Evolutionary conservation across 225 moss, liverwort and hornwort genomes (phyloP), one percentile per base, ranked within the genome.

Genomic region (Climacium dendroides): DNA sequence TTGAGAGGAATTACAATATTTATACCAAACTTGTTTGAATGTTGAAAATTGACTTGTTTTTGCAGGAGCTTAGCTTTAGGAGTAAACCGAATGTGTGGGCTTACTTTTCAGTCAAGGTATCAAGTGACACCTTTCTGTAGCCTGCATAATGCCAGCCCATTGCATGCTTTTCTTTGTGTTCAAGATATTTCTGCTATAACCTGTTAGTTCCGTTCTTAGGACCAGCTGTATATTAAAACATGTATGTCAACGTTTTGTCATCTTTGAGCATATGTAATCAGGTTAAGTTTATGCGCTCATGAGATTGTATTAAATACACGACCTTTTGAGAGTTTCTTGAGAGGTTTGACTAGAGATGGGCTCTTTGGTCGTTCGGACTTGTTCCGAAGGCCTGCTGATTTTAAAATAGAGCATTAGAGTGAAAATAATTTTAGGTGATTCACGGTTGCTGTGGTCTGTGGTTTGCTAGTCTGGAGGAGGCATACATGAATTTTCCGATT

Each of bases 31-130:
- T 83, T 30, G 79, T 45, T 60, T 87, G 48, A 43, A 76, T 39
- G 55, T 64, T 72, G 82, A 65, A 86, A 74, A 82, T 39, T 78
- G 65, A 84, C 60, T 41, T 5, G 58, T 76, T 76, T 50, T 85
- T 92, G 88, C 97, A 98, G 97, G 97, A 99, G 84, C 95, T 97
- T 85, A 99, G 97, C 91, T 99, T 99, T 76, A 91, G 97, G 90
- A 96, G 98, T 91, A 96, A 97, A 90, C 98, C 97, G 58, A 94
- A 97, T 82, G 97, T 99, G 52, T 99, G 98, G 98, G 98, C 98
- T 41, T 99, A 97, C 92, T 99, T 99, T 85, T 97, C 96, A 74
- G 98, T 99, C 76, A 99, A 99, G 98, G 98, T 99, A 91, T 81
- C 43, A n/a, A 53, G 35, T 34, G 58, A 75, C 32, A 19, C 53